These are phyloP conservation scores for Fusarium redolens DNA, from an alignment of 2,329 filamentous ascomycete genomes.

Conservation along the genomic window DNA sequence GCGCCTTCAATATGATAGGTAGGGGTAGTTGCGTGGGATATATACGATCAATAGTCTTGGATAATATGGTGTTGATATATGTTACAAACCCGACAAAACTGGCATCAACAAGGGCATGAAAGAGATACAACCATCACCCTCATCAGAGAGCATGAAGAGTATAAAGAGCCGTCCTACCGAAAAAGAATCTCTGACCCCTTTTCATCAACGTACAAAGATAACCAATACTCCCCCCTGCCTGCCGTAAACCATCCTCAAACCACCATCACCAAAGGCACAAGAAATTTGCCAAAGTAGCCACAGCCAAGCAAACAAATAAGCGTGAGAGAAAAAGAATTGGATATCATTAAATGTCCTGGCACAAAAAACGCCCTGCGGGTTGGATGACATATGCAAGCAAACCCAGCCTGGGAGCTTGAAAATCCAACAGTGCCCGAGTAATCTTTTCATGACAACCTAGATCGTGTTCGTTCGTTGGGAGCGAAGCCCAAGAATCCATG, in stretches of 20 bases:
- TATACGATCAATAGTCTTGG: background rate
- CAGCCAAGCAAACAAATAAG: conserved; percentile 16
- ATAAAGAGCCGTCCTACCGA: conserved; percentile 17
- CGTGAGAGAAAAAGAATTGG: conserved; percentile 40
- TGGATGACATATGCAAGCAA: conserved; percentile 36
- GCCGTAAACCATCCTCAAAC: conserved; percentile 5
- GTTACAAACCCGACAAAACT: conserved; percentile 1
- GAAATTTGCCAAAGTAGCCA: conserved; percentile 13
- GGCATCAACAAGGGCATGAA: background rate
- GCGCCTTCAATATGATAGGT: background rate
- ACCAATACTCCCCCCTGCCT: conserved; percentile 36
- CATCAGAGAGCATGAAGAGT: conserved; percentile 5
- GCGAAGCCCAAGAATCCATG: conserved; percentile 24
- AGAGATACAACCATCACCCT: conserved; percentile 20
- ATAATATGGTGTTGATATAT: conserved; percentile 6
- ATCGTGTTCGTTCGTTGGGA: conserved; percentile 26
- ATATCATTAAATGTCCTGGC: conserved; percentile 50
- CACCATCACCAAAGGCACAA: conserved; percentile 11
- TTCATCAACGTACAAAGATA: conserved; percentile 32
- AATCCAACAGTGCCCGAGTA: conserved; percentile 41
- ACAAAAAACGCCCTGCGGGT: conserved; percentile 44
- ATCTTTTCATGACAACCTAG: conserved; percentile 28
- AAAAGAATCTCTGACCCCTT: conserved; percentile 15
- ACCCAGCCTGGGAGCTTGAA: conserved; percentile 24
- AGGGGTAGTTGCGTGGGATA: background rate